phyloP scores from a whole-genome alignment of 495 filamentous ascomycete species.

The Schizothecium vesticola region DNA sequence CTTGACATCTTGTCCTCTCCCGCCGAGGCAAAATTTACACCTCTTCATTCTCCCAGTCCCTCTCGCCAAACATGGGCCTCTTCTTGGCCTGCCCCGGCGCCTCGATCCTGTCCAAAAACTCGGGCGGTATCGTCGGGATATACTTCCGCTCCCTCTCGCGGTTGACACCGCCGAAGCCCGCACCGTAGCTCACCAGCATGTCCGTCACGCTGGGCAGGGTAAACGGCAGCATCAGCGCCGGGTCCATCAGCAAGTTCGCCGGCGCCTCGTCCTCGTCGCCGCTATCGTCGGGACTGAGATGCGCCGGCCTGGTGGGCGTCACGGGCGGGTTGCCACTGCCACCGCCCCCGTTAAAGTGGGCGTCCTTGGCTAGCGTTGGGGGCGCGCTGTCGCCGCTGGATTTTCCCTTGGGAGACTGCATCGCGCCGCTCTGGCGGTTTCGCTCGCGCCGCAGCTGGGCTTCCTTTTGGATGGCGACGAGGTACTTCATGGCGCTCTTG shows the following conservation, averaged over 20 bases:
- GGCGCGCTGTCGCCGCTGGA: constrained; percentile 25
- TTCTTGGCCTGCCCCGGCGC: constrained; percentile 41
- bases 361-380: constrained; percentile 36
- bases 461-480: constrained; percentile 74
- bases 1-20: neutral
- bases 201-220: constrained; percentile 91
- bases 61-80: constrained; percentile 40
- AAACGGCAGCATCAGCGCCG: constrained; percentile 90
- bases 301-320: constrained; percentile 12
- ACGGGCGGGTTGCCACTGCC: neutral
- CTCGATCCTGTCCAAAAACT: constrained; percentile 89
- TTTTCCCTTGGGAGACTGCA: constrained; percentile 30
- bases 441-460: constrained; percentile 50
- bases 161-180: constrained; percentile 89
- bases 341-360: constrained; percentile 20
- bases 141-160: constrained; percentile 89
- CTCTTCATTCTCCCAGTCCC: constrained; percentile 49
- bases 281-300: constrained; percentile 25
- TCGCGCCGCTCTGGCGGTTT: constrained; percentile 20
- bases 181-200: constrained; percentile 93
- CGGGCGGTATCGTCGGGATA: constrained; percentile 90
- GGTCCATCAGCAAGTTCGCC: constrained; percentile 74
- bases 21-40: constrained; percentile 20
- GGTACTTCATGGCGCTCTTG: constrained; percentile 80
- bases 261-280: constrained; percentile 58